Percentiles rank a stretch among this genome's conserved stretches.
phyloP scores from a whole-genome alignment of 2,329 filamentous ascomycete species.

The Lojkania enalia region DNA sequence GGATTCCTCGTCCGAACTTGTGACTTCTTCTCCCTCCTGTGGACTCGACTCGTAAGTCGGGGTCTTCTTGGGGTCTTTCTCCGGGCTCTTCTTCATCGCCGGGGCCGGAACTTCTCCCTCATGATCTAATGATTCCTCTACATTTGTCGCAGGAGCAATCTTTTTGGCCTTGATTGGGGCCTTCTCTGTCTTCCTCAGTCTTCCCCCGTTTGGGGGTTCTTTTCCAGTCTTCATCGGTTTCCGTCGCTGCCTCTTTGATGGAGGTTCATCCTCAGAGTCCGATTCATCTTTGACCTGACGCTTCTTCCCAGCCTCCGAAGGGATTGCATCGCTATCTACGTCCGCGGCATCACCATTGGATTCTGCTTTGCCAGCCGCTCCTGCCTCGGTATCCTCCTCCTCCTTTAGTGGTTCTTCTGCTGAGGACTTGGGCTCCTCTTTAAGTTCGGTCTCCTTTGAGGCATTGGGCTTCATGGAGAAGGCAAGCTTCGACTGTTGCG shows the following conservation, averaged over 20 bases:
- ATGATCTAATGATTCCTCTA: conserved; percentile 11
- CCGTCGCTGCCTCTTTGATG: conserved; percentile 39
- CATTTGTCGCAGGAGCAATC: conserved; percentile 1
- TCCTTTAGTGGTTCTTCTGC: conserved; percentile 21
- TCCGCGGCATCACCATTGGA: conserved; percentile 30
- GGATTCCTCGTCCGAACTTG: conserved; percentile 65
- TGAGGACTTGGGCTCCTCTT: conserved; percentile 21
- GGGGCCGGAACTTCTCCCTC: conserved; percentile 3
- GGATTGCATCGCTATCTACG: conserved; percentile 22
- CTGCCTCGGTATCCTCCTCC: conserved; percentile 21
- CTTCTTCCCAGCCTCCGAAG: conserved; percentile 35
- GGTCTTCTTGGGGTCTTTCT: conserved; percentile 25
- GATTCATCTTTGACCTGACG: conserved; percentile 34
- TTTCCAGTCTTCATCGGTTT: conserved; percentile 25
- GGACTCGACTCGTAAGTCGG: conserved; percentile 28
- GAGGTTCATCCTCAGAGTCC: conserved; percentile 41
- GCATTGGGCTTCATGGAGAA: conserved; percentile 64
- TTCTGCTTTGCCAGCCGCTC: conserved; percentile 22
- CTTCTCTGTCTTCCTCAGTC: conserved; percentile 25
- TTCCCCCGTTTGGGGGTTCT: conserved; percentile 17
- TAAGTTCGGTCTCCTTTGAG: conserved; percentile 29
- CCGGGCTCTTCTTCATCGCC: conserved; percentile 22
- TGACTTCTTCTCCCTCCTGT: conserved; percentile 49
- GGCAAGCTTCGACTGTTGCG: conserved; percentile 76
- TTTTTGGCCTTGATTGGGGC: conserved; percentile 19